Percentiles rank a stretch among this genome's conserved stretches.
Conservation (phyloP, 2,329 filamentous ascomycete genomes). For the Intubia oerlemansii region DNA sequence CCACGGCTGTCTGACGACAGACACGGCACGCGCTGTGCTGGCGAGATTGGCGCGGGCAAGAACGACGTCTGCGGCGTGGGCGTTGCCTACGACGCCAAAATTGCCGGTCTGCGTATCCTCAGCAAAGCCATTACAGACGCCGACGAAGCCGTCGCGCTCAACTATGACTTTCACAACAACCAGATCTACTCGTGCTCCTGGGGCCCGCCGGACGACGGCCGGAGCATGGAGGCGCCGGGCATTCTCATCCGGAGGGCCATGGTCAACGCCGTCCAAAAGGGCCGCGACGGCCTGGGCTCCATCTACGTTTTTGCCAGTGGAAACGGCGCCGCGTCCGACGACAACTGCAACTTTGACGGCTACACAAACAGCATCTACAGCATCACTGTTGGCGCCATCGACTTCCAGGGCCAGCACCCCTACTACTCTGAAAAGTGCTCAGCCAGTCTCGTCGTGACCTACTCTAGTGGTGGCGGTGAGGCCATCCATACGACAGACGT, state of each 20-base stretch:
- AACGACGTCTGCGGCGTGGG: slow-evolving; percentile 93
- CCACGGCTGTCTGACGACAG: slow-evolving; percentile 68
- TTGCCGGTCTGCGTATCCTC: slow-evolving; percentile 82
- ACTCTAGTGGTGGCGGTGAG: slow-evolving; percentile 77
- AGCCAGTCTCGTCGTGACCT: slow-evolving; percentile 85
- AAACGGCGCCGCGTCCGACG: slow-evolving; percentile 67
- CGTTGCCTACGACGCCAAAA: slow-evolving; percentile 77
- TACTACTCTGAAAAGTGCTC: slow-evolving; percentile 96
- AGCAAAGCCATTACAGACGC: slow-evolving; percentile 78
- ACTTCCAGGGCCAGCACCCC: slow-evolving; percentile 68
- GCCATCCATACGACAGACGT: slow-evolving; percentile 89
- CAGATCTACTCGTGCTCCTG: slow-evolving; percentile 98
- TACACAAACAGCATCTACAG: slow-evolving; percentile 99
- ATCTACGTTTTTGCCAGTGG: slow-evolving; percentile 95
- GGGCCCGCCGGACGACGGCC: slow-evolving; percentile 87
- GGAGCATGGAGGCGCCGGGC: slow-evolving; percentile 83
- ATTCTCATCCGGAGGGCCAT: slow-evolving; percentile 78
- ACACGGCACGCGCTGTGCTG: slow-evolving; percentile 86
- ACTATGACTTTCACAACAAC: slow-evolving; percentile 78
- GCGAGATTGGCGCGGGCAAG: slow-evolving; percentile 77
- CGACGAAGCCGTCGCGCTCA: slow-evolving; percentile 82
- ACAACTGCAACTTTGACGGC: slow-evolving; percentile 98
- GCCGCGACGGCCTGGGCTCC: slow-evolving; percentile 62
- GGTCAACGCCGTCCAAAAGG: slow-evolving; percentile 78
- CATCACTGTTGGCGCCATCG: slow-evolving; percentile 86